Base-by-base conservation (phyloP, 2,329 filamentous ascomycete species). In the Diaporthe sp. region DNA sequence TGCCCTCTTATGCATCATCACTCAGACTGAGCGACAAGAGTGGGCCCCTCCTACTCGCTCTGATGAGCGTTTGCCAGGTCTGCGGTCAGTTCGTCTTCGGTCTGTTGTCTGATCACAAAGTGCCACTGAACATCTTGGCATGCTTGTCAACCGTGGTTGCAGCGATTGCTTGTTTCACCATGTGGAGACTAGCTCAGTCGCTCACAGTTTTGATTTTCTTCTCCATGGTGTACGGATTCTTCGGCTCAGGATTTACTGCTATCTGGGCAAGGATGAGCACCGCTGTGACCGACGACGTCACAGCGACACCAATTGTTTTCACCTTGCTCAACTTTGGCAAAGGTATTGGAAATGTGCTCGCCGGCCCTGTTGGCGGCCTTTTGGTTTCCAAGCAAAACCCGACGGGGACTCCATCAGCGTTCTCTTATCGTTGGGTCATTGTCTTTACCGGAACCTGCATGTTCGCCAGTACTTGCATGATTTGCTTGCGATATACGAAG, bases 151-250 rank as follows among this genome's bases (percentile, higher is more conserved):
- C 86, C 0, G 71, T 89, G 0, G 85, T 87, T 0, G 85, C 87
- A 0, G 86, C 91, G 55, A 79, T 89, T 0, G 73, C 73, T 15
- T 68, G 69, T 17, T 70, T 73, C 9, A 70, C 69, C 17, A 81
- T 91, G 38, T 91, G 90, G 90, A 90, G 89, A 0, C 79, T 91
- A 22, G 85, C 86, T 4, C 83, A 82, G 0, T 82, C 84, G 0
- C 80, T 89, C 3, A 83, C 84, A 0, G 77, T 87, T 0, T 81
- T 91, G 3, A 82, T 86, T 0, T 77, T 87, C 0, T 92, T 91
- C 77, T 85, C 87, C 6, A 79, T 90, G 3, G 81, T 86, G 0
- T 92, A 89, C 77, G 90, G 90, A 1, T 87, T 90, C 81, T 91
- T 91, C 71, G 89, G 89, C 0, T 86, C 89, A 5, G 79, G 76